Percentiles rank a stretch among this genome's conserved stretches.
These are phyloP conservation scores for Citrullus mucosospermus DNA, from an alignment of 306 rosid genomes.

Conservation along the genomic window DNA sequence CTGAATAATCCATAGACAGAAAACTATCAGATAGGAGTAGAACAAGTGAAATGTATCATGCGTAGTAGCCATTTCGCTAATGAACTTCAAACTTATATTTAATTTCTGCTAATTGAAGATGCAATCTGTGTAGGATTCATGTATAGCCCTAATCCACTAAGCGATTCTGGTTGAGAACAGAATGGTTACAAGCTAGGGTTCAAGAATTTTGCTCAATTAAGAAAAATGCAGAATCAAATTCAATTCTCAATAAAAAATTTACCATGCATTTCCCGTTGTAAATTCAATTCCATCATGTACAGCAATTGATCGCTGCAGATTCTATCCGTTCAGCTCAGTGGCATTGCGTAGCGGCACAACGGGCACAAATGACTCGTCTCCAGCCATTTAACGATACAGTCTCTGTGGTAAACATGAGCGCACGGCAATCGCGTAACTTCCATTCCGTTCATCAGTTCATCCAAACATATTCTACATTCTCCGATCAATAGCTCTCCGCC, in stretches of 20 bases:
- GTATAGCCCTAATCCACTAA: background rate
- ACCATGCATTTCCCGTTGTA: background rate
- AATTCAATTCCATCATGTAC: background rate
- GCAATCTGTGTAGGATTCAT: background rate
- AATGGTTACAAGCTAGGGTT: background rate
- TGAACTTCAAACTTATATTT: background rate
- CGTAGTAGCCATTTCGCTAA: background rate
- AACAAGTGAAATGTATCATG: background rate
- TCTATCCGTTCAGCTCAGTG: constrained; percentile 1
- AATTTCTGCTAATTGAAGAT: background rate
- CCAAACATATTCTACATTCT: constrained; percentile 26
- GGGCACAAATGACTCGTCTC: constrained; percentile 21
- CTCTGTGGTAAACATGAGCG: constrained; percentile 21
- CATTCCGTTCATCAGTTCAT: constrained; percentile 15
- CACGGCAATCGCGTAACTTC: constrained; percentile 20
- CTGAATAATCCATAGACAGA: background rate
- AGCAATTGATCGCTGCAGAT: background rate
- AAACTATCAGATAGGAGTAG: background rate
- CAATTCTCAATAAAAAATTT: background rate
- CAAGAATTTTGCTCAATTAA: background rate
- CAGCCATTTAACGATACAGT: constrained; percentile 23
- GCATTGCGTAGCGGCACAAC: constrained; percentile 20
- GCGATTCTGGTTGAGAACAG: background rate
- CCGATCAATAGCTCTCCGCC: background rate
- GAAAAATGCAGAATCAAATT: background rate